These are phyloP conservation scores for Corynascus novoguineensis DNA, from an alignment of 495 filamentous ascomycete species.

Conservation along the genomic window DNA sequence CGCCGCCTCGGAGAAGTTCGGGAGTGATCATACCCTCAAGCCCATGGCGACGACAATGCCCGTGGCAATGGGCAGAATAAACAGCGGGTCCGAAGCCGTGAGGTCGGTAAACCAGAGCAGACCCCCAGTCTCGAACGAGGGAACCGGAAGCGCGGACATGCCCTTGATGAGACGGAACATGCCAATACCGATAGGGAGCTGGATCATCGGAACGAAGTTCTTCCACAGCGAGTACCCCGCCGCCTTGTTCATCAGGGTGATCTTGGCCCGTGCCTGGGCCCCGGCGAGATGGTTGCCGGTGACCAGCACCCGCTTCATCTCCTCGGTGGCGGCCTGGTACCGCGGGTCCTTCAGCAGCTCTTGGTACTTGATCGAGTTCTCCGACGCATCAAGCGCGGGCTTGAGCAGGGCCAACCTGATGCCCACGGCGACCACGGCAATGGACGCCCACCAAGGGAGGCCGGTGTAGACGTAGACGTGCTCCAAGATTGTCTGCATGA, in stretches of 20 bases:
- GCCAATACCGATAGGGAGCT: constrained; percentile 69
- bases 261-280: constrained; percentile 39
- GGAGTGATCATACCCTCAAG: constrained; percentile 48
- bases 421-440: constrained; percentile 56
- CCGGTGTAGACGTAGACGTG: constrained; percentile 69
- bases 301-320: constrained; percentile 42
- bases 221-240: constrained; percentile 51
- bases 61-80: constrained; percentile 58
- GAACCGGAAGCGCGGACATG: constrained; percentile 76
- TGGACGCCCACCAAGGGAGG: constrained; percentile 76
- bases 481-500: constrained; percentile 71
- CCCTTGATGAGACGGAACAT: constrained; percentile 68
- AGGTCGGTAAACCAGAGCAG: constrained; percentile 75
- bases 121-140: constrained; percentile 63
- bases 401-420: constrained; percentile 62
- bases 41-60: constrained; percentile 47
- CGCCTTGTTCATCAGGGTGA: constrained; percentile 43
- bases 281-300: constrained; percentile 39
- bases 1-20: neutral
- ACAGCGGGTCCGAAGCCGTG: constrained; percentile 69
- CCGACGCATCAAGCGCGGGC: constrained; percentile 53
- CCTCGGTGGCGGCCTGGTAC: constrained; percentile 43
- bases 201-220: constrained; percentile 53
- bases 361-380: constrained; percentile 53
- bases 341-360: constrained; percentile 45